Conservation (phyloP, 163 green algal genomes). For the Scenedesmus sp. region DNA sequence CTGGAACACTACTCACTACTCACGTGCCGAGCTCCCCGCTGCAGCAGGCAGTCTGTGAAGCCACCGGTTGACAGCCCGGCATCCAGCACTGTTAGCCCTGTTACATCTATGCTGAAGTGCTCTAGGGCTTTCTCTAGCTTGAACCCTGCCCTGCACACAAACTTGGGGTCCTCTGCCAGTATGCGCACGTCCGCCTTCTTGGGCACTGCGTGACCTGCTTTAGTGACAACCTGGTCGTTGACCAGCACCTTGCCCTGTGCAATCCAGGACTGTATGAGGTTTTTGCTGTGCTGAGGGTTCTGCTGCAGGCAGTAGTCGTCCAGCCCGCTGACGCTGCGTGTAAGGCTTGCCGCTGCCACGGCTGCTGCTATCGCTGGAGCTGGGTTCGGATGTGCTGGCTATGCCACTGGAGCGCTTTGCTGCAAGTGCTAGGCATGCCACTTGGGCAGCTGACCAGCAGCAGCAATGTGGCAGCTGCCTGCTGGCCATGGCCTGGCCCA, state of each 20-base stretch:
- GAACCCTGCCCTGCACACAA: conserved; percentile 86
- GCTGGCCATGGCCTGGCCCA: background rate
- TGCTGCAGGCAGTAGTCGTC: conserved; percentile 87
- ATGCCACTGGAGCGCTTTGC: background rate
- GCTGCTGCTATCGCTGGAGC: background rate
- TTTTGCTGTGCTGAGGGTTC: conserved; percentile 81
- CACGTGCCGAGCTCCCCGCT: conserved; percentile 82
- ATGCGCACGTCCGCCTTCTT: conserved; percentile 75
- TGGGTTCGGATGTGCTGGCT: conserved; percentile 22
- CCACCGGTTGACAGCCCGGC: conserved; percentile 96
- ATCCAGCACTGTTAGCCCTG: conserved; percentile 85
- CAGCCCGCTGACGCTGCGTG: conserved; percentile 67
- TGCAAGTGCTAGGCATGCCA: background rate
- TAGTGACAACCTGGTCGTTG: conserved; percentile 78
- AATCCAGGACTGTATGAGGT: conserved; percentile 93
- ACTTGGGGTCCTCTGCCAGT: conserved; percentile 81
- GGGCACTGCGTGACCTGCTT: conserved; percentile 77
- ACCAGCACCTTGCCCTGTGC: conserved; percentile 90
- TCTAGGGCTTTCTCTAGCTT: conserved; percentile 96
- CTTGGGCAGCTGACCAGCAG: background rate
- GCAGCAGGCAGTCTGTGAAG: conserved; percentile 98
- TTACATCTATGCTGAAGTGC: conserved; percentile 86
- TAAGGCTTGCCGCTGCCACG: background rate
- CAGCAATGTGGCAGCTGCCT: background rate
- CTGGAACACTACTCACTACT: background rate